These are phyloP conservation scores for Lentithecium fluviatile DNA, from an alignment of 495 filamentous ascomycete species.

Conservation along the genomic window DNA sequence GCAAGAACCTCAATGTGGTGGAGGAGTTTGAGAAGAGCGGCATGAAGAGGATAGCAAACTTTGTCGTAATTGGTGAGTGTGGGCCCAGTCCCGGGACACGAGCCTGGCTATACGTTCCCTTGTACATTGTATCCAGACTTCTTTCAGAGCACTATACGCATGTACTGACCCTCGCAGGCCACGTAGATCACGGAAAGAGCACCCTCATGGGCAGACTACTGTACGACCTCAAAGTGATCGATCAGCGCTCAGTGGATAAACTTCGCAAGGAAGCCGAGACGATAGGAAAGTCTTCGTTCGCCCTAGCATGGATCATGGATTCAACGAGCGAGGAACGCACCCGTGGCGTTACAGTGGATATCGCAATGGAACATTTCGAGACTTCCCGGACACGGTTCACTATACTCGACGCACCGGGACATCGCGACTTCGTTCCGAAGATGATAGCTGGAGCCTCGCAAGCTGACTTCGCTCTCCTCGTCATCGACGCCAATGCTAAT, in stretches of 20 bases:
- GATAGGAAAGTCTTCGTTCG: constrained; percentile 93
- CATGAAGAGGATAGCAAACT: constrained; percentile 80
- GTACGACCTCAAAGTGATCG: constrained; percentile 81
- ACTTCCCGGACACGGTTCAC: constrained; percentile 84
- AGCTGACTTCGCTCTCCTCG: constrained; percentile 93
- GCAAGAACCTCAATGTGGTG: constrained; percentile 83
- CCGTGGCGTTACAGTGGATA: constrained; percentile 95
- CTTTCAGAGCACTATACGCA: not conserved
- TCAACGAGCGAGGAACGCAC: constrained; percentile 81
- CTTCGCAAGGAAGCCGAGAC: constrained; percentile 84
- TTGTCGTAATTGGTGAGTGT: constrained; percentile 92
- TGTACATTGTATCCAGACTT: not conserved
- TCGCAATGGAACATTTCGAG: constrained; percentile 90
- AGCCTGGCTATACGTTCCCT: not conserved
- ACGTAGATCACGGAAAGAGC: constrained; percentile 97
- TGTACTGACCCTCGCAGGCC: constrained; percentile 54
- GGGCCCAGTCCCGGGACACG: no score
- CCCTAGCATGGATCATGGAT: constrained; percentile 93
- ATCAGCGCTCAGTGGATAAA: constrained; percentile 81
- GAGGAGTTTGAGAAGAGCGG: constrained; percentile 74
- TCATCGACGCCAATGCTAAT: constrained; percentile 83
- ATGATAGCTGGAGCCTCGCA: constrained; percentile 98
- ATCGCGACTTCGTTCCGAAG: constrained; percentile 94
- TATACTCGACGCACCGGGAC: constrained; percentile 92
- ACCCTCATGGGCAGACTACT: constrained; percentile 96